phyloP scores from a whole-genome alignment of 306 rosid species.

The Cyamopsis tetragonoloba region DNA sequence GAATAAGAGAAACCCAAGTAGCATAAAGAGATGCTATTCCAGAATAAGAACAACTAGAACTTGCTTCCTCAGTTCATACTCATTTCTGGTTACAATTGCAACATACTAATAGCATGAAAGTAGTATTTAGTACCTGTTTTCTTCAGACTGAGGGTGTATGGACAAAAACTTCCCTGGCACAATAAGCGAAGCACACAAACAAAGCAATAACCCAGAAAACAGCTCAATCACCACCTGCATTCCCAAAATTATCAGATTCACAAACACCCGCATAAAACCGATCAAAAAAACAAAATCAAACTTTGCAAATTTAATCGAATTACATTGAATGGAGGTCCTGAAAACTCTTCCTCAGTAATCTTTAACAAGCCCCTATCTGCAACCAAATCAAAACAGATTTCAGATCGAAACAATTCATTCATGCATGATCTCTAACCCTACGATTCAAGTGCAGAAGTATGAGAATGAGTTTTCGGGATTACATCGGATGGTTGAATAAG shows the following conservation, averaged over 20 bases:
- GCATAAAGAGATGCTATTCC: no score
- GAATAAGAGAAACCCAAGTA: constrained; percentile 3
- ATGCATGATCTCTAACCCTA: no score
- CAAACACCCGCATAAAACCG: not conserved
- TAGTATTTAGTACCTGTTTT: constrained; percentile 88
- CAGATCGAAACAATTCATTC: not conserved
- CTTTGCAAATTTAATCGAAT: not conserved
- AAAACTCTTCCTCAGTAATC: constrained; percentile 77
- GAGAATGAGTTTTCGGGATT: no score
- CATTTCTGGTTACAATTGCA: no score
- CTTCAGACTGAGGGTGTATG: constrained; percentile 66
- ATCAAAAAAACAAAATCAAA: not conserved
- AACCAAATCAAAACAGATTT: constrained; percentile 24
- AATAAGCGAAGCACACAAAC: constrained; percentile 66
- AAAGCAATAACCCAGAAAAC: constrained; percentile 58
- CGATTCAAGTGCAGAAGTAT: no score
- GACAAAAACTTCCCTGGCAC: constrained; percentile 74
- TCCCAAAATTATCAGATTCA: not conserved
- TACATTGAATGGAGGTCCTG: constrained; percentile 65
- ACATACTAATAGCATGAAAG: no score
- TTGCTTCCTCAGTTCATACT: not conserved
- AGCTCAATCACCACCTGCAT: constrained; percentile 63
- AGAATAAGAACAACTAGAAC: no score
- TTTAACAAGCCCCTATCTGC: constrained; percentile 71
- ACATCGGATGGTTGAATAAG: constrained; percentile 78